Percentiles rank a stretch among this genome's conserved stretches.
phyloP scores from a whole-genome alignment of 2,329 filamentous ascomycete species.

The Rutstroemia sp. region DNA sequence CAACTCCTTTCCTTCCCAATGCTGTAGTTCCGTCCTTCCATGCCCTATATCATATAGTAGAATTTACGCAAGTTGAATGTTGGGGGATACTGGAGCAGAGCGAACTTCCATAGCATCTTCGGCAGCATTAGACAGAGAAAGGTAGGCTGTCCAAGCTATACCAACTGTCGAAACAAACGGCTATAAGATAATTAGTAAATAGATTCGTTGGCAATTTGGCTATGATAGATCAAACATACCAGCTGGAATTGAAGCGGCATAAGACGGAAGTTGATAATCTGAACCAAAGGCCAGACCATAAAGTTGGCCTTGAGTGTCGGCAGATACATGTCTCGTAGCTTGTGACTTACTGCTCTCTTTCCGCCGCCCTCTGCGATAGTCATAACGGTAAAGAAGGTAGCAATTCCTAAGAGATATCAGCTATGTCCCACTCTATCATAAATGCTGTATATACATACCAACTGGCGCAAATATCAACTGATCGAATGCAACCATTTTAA shows the following conservation, averaged over 20 bases:
- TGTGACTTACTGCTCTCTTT: conserved; percentile 67
- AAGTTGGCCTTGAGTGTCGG: conserved; percentile 95
- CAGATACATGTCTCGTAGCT: conserved; percentile 89
- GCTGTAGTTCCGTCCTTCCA: conserved; percentile 6
- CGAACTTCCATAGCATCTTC: conserved; percentile 39
- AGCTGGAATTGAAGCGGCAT: conserved; percentile 96
- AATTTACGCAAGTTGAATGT: conserved; percentile 28
- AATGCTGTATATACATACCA: conserved; percentile 40
- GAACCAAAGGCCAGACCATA: conserved; percentile 88
- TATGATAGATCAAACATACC: conserved; percentile 47
- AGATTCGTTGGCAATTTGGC: conserved; percentile 5
- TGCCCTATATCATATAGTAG: conserved; percentile 13
- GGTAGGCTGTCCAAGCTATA: conserved; percentile 96
- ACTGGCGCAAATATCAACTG: conserved; percentile 90
- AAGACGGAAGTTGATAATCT: conserved; percentile 92
- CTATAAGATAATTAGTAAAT: conserved; percentile 37
- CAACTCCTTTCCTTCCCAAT: conserved; percentile 11
- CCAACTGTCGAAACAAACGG: conserved; percentile 93
- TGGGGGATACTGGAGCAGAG: conserved; percentile 28
- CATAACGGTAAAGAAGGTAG: conserved; percentile 91
- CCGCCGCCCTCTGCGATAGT: conserved; percentile 91
- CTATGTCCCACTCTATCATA: background rate
- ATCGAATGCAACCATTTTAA: conserved; percentile 89
- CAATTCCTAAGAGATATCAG: conserved; percentile 50
- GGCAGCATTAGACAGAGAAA: conserved; percentile 83